A percentile compares a stretch with the other conserved stretches of the same genome.
Conservation (phyloP, 2,329 filamentous ascomycete species). For the Piedraia hortae region DNA sequence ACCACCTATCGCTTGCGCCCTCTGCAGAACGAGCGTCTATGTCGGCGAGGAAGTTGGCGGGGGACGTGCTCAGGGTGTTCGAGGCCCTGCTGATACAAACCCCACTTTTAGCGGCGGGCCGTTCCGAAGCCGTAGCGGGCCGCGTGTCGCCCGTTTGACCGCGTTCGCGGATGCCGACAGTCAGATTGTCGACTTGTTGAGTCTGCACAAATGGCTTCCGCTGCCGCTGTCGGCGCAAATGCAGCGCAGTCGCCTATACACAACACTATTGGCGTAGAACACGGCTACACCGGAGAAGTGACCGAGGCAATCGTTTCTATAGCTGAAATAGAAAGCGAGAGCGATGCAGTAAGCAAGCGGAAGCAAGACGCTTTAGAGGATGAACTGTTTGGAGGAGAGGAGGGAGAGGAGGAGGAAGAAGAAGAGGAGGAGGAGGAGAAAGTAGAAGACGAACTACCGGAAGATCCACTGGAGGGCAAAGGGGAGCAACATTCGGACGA, state of each 20-base stretch:
- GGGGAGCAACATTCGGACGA: conserved; percentile 22
- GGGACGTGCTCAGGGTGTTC: no score
- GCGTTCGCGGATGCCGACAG: no score
- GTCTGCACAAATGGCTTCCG: no score
- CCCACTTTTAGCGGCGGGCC: no score
- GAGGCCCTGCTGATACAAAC: no score
- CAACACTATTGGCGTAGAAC: conserved; percentile 11
- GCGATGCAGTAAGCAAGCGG: conserved; percentile 6
- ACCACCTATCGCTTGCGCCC: no score
- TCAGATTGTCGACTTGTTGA: no score
- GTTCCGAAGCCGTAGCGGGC: no score
- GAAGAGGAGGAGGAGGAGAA: conserved; percentile 10
- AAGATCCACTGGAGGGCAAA: conserved; percentile 14
- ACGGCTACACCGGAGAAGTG: conserved; percentile 5
- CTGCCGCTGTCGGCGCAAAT: conserved; percentile 11
- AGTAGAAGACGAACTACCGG: conserved; percentile 20
- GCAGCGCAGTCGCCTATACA: conserved; percentile 4
- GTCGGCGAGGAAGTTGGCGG: no score
- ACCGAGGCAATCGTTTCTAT: conserved; percentile 11
- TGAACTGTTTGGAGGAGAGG: conserved; percentile 2
- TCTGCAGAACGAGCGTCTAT: no score
- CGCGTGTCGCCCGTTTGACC: no score
- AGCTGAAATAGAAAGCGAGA: conserved; percentile 3
- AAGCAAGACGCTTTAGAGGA: conserved; percentile 4
- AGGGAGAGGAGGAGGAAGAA: conserved; percentile 2